Base-by-base conservation (phyloP, 345 rosid species). In the Eucalyptus victrix region DNA sequence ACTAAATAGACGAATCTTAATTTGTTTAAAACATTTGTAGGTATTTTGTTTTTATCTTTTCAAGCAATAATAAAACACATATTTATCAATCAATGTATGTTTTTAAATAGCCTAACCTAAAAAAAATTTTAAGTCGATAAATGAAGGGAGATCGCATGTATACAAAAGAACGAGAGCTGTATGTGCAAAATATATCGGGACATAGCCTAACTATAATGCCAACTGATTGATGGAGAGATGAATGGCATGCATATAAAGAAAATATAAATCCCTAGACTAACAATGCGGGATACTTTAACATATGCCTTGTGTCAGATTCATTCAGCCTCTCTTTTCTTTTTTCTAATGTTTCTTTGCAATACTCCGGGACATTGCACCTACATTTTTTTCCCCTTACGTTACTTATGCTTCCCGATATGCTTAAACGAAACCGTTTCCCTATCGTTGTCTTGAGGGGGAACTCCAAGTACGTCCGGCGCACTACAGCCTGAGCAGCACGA, bases 131-230 rank as follows among this genome's bases (percentile, higher is more conserved):
- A 56, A 9, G 14, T 56, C 7, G 14, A 21, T 21, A 53, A 53
- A 53, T 53, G 58, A 24, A 56, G 62, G 21, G 13, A 24, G 62
- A 56, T 24, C 6, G 3, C 28, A 23, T 56, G 13, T 56, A 23
- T 23, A 24, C 6, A 1, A 9, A 56, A 24, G 13, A 56, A 56
- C 0, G 1, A 13, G 34, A 30, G 7, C 0, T 30, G 5, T 4
- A 28, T 60, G 69, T 13, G 15, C 8, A 13, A 12, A 60, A 60
- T 28, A 28, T 60, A 13, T 14, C 0, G 1, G 17, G 69, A 30
- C 32, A 60, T 5, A 28, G 4, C 34, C 8, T 62, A 12, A 28
- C 32, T 62, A 1, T 62, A 30, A 28, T 62, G 32, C 17, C 17
- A 30, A 62, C 17, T 6, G 8, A 62, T 62, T 62, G 69, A 62